Conservation (phyloP, 2,329 filamentous ascomycete species). For the Verticillium nonalfalfae region DNA sequence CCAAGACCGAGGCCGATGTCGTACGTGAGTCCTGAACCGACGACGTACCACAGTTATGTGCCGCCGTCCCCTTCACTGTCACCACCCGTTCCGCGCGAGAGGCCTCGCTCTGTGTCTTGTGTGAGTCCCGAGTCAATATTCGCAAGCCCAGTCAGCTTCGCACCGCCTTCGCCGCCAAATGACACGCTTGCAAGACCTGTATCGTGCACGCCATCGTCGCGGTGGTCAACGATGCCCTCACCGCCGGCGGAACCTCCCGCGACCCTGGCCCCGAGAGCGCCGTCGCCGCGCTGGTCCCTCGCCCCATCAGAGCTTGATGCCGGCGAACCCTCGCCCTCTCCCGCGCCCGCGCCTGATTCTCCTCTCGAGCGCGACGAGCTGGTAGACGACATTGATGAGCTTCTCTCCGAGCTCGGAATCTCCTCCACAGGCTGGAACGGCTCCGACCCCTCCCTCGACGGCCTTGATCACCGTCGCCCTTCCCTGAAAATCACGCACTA, state of each 20-base stretch:
- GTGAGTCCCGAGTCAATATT: too few relatives aligned
- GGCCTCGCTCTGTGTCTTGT: too few relatives aligned
- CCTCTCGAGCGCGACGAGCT: not conserved
- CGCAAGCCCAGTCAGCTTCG: too few relatives aligned
- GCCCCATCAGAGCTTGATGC: not conserved
- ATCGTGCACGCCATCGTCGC: too few relatives aligned
- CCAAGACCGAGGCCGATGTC: not conserved
- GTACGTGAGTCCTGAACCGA: not conserved
- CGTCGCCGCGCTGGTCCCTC: not conserved
- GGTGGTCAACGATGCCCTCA: not conserved
- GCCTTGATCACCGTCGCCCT: not conserved
- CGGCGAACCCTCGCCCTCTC: not conserved
- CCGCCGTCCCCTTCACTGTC: too few relatives aligned
- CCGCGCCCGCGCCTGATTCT: not conserved
- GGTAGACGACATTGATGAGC: not conserved
- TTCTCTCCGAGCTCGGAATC: not conserved
- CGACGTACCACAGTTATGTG: too few relatives aligned
- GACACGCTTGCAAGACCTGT: too few relatives aligned
- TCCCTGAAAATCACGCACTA: not conserved
- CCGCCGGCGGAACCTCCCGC: not conserved
- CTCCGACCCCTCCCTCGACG: not conserved
- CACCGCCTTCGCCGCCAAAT: too few relatives aligned
- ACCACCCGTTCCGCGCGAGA: too few relatives aligned
- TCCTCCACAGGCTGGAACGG: not conserved
- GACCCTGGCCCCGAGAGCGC: not conserved